Base-by-base conservation (phyloP, 345 rosid species). In the Populus tremula region DNA sequence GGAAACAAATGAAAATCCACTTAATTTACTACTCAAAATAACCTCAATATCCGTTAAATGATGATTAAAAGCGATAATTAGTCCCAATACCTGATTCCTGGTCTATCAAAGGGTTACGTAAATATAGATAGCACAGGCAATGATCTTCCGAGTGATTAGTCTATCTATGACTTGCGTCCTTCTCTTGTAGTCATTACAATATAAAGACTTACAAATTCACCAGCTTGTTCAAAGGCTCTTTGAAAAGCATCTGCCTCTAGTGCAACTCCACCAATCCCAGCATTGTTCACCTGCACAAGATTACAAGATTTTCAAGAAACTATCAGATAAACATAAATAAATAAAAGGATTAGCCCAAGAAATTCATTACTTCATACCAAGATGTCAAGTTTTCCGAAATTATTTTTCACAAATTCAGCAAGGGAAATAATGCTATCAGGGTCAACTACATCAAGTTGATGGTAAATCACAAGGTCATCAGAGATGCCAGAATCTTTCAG, bases 281-380 rank as follows among this genome's bases (percentile, higher is more conserved):
- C 86, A 78, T 85, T 86, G 74, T 86, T 89, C 62, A 89, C 90
- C 92, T 89, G 77, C 67, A 70, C 82, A 35, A 27, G 14, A 11
- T 59, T 33, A 3, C 11, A 56, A 71, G 9, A 31, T 29, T 23
- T 10, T 36, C 38, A 13, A 29, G 1, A 33, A 17, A 50, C 13
- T 33, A n/a, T 54, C 13, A 17, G 8, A 54, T 1, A 6, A 21
- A 49, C 29, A 72, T 8, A 14, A 18, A 21, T 13, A 50, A 27
- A 43, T 21, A 13, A 1, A 21, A 25, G 17, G 39, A 49, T 35
- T 10, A 10, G 20, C 8, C 36, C 63, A 21, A 29, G 35, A 6
- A 14, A 13, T 13, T 31, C 39, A 20, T 36, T 33, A 17, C 12
- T 13, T 43, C 45, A 17, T 65, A 79, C 77, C 49, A 79, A 14